Evolutionary conservation across 176 grass and related monocot species (phyloP).

Genomic region (Hsuehochloa calcarea): DNA sequence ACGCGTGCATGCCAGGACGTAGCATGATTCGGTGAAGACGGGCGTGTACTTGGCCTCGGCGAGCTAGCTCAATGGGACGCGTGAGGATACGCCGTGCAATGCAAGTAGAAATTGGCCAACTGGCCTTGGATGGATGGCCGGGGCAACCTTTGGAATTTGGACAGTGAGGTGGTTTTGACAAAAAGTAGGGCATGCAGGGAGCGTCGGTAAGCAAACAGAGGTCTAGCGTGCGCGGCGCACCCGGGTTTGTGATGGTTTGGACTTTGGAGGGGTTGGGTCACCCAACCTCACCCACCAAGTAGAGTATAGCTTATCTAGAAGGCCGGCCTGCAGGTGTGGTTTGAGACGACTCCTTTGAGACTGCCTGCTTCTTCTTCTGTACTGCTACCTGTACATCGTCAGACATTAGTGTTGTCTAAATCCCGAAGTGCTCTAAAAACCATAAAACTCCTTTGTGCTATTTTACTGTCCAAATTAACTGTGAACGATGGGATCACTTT

Average conservation of each 20-base stretch:
- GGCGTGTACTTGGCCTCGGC: too few species aligned
- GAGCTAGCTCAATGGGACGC: not conserved
- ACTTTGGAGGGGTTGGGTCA: conserved; percentile 21
- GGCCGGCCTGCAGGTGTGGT: not conserved
- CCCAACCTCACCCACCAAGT: not conserved
- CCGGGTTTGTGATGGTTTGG: not conserved
- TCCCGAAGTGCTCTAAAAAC: not conserved
- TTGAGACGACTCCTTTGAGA: not conserved
- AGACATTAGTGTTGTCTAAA: not conserved
- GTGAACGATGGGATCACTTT: not conserved
- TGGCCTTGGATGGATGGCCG: not conserved
- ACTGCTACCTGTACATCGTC: not conserved
- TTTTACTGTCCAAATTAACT: not conserved
- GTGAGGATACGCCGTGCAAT: not conserved
- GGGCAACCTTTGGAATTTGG: not conserved
- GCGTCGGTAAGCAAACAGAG: not conserved
- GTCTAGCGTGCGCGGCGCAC: not conserved
- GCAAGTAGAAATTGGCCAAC: conserved; percentile 10
- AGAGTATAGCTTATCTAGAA: not conserved
- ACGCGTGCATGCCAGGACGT: not conserved
- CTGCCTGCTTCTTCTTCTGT: not conserved
- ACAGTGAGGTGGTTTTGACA: conserved; percentile 21
- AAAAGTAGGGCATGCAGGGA: not conserved
- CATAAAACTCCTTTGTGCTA: not conserved
- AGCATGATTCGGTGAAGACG: not conserved